Evolutionary conservation across 1,284 basidiomycete genomes (phyloP), one percentile per base, ranked within the genome.

Genomic region (Pascua sp.): DNA sequence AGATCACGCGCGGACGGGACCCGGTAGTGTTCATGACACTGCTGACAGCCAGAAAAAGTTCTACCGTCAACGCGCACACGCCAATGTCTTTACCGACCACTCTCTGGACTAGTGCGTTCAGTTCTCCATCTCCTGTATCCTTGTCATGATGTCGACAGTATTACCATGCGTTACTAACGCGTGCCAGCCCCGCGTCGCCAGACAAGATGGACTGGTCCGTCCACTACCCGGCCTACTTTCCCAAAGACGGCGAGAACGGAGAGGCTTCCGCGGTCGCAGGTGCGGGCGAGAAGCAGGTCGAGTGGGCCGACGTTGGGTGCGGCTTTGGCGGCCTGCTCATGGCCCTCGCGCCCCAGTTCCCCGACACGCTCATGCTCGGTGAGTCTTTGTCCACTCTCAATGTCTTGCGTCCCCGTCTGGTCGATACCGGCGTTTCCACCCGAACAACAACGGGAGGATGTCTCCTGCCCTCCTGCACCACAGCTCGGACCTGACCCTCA

Each of bases 41-140:
- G 39, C 56, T 61, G 48, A 58, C 43, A 11, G 2, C 10, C 56
- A 96, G 91, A 98, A 98, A 87, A 86, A 89, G 69, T 91, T 90
- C 78, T 99, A 98, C 77, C 84, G 96, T 18, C 96, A 99, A 75
- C 84, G 96, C 55, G 96, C 95, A 4, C 95, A 99, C 74, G 94
- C 95, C 8, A 99, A 99, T 75, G 95, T 95, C 1, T 98, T 99
- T 78, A 91, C 90, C 12, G 96, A 98, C 77, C 96, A 98, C 78
- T 82, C 85, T 24, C 84, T 99, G 50, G 86, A 87, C 62, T 98
- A 98, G 81, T 82, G 53, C 54, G 79, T 70, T 42, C 44, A 10
- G 18, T 40, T 36, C 47, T 37, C 49, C 7, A 32, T 7, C 4
- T 32, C 24, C 24, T 7, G 3, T 32, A 3, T 32, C 24, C 24